Evolutionary conservation across 768 basidiomycete genomes (phyloP).

Genomic region (Tylopilus vinaceipallidus): DNA sequence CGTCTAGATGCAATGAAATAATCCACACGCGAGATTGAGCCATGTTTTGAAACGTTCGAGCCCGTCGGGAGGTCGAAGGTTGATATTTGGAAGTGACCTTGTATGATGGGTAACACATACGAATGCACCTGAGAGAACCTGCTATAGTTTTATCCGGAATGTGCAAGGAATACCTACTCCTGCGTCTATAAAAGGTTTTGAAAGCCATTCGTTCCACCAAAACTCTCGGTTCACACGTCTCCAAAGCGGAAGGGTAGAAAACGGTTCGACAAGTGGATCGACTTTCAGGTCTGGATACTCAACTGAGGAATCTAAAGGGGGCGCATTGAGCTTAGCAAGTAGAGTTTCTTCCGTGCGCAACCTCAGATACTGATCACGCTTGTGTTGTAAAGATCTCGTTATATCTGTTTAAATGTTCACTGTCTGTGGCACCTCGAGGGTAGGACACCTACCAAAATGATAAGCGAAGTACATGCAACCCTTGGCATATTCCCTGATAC

Average conservation of each 20-base stretch:
- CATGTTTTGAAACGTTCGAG: slow-evolving; percentile 36
- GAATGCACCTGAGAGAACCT: slow-evolving; percentile 58
- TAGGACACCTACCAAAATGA: slow-evolving; percentile 61
- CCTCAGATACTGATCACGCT: slow-evolving; percentile 63
- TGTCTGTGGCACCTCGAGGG: neutral
- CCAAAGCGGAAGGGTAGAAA: slow-evolving; percentile 83
- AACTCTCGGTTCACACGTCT: slow-evolving; percentile 84
- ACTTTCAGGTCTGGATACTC: slow-evolving; percentile 36
- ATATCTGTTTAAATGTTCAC: slow-evolving; percentile 49
- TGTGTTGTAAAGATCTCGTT: slow-evolving; percentile 79
- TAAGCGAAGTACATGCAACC: slow-evolving; percentile 92
- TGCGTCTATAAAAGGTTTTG: slow-evolving; percentile 81
- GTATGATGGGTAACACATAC: slow-evolving; percentile 89
- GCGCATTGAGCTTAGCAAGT: slow-evolving; percentile 58
- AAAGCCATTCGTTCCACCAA: slow-evolving; percentile 95
- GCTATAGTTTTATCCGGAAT: neutral
- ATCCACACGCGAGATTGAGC: slow-evolving; percentile 49
- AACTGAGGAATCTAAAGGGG: slow-evolving; percentile 33
- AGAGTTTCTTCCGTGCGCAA: slow-evolving; percentile 57
- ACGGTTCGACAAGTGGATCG: slow-evolving; percentile 67
- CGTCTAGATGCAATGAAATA: slow-evolving; percentile 84
- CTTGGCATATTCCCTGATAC: slow-evolving; percentile 70
- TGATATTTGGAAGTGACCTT: slow-evolving; percentile 84
- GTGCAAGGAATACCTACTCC: slow-evolving; percentile 52
- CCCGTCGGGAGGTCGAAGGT: slow-evolving; percentile 58